Evolutionary conservation across 805 yeast genomes (phyloP), one percentile per base, ranked within the genome.

Genomic region (Wickerhamiella nectarea): DNA sequence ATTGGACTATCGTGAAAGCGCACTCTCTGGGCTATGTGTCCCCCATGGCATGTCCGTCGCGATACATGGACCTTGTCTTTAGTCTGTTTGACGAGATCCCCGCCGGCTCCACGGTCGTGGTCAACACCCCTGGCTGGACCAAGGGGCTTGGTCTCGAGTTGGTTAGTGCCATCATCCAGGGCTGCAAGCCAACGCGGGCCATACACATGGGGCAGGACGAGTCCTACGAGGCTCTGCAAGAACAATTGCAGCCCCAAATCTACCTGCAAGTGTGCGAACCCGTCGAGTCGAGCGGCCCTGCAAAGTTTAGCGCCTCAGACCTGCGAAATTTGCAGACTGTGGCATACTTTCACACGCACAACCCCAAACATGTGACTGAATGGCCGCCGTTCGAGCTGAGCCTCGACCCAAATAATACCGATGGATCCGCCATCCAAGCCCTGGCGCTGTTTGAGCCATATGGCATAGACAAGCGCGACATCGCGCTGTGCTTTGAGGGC

Each of bases 101-200:
- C 5, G 19, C 9, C 2, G 51, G 42, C 6, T 40, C 46, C 17
- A 70, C 64, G 12, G 60, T 85, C 3, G 58, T 86, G 1, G 68
- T 87, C 3, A 86, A 86, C 53, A 74, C 87, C 1, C 89, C 95
- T 0, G 95, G 95, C 0, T 86, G 95, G 95, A 72, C 85, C 24
- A 82, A 81, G 59, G 96, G 95, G 0, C 76, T 75, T 49, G 96
- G 96, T 0, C 66, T 78, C 12, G 78, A 75, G 38, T 61, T 86
- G 7, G 64, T 82, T n/a, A 65, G 60, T 12, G 62, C 67, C 21
- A 60, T 80, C 2, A 38, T 51, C 41, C 47, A 52, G 0, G 46
- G 58, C 8, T 58, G 72, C 1, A 60, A 65, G 20, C 83, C 93
- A 0, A 70, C 78, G 0, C 68, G 72, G 48, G 56, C 82, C 19